phyloP scores from a whole-genome alignment of 768 basidiomycete genomes.

The Lactarius psammicola region DNA sequence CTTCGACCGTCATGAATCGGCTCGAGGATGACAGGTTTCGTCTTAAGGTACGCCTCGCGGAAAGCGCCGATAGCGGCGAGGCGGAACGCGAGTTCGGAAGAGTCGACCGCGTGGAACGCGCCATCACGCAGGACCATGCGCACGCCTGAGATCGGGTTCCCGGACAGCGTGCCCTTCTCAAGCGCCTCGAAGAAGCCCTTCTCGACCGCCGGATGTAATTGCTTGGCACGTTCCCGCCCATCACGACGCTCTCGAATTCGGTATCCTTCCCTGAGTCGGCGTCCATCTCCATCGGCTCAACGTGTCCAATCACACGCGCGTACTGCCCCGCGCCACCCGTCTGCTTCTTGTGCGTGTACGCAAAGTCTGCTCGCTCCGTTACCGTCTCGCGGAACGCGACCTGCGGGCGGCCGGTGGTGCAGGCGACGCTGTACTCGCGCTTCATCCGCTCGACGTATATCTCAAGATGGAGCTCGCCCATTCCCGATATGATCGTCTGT shows the following conservation, averaged over 20 bases:
- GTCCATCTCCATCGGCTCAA: conserved; percentile 83
- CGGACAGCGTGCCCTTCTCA: conserved; percentile 86
- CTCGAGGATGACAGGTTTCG: conserved; percentile 82
- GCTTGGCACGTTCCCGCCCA: conserved; percentile 89
- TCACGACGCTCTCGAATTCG: conserved; percentile 82
- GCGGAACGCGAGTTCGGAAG: conserved; percentile 93
- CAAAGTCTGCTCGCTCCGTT: conserved; percentile 76
- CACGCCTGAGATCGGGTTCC: conserved; percentile 82
- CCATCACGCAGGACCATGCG: conserved; percentile 91
- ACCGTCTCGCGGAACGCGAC: conserved; percentile 98
- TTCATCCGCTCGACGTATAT: conserved; percentile 99
- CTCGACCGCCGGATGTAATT: conserved; percentile 91
- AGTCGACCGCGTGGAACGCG: conserved; percentile 90
- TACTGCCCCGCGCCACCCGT: conserved; percentile 97
- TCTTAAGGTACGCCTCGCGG: conserved; percentile 79
- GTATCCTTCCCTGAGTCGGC: conserved; percentile 77
- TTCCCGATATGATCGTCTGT: conserved; percentile 97
- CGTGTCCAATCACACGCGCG: conserved; percentile 84
- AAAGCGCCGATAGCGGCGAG: conserved; percentile 89
- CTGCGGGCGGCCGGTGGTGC: conserved; percentile 90
- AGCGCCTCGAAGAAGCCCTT: conserved; percentile 97
- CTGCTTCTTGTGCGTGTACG: conserved; percentile 97
- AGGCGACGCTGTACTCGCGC: conserved; percentile 93
- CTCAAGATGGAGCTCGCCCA: conserved; percentile 98
- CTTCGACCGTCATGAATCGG: conserved; percentile 99